phyloP scores from a whole-genome alignment of 139 green algal genomes.

The Asterochloris sp. region DNA sequence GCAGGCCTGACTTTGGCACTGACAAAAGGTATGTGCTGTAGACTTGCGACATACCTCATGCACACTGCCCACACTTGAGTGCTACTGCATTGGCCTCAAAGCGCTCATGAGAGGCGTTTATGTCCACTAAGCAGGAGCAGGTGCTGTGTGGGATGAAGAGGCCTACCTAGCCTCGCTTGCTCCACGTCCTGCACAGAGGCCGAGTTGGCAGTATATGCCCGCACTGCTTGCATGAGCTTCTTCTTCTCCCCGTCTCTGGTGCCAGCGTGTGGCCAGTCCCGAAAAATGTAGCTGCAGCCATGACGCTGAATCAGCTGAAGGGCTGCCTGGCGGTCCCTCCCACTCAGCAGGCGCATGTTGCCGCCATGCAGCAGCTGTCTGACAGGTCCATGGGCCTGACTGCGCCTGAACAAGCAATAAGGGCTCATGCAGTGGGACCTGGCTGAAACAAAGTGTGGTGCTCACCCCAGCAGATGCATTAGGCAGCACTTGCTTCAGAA shows the following conservation, averaged over 20 bases:
- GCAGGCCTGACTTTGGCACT: neutral
- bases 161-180: neutral
- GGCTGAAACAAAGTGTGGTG: too few species aligned
- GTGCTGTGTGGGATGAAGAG: neutral
- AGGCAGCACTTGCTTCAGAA: too few species aligned
- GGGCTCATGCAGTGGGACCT: too few species aligned
- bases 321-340: too few species aligned
- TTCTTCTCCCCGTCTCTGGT: slow-evolving; percentile 20
- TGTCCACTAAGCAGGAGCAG: neutral
- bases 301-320: too few species aligned
- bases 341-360: too few species aligned
- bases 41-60: neutral
- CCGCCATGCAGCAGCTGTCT: too few species aligned
- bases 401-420: too few species aligned
- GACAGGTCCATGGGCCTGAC: too few species aligned
- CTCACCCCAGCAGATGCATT: too few species aligned
- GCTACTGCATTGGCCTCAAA: neutral
- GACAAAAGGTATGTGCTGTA: neutral
- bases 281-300: too few species aligned
- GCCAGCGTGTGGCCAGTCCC: neutral
- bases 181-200: neutral
- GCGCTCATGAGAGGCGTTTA: neutral
- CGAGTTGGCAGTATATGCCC: neutral
- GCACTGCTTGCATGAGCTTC: neutral
- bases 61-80: too few species aligned